Percentiles rank a stretch among this genome's conserved stretches.
Conservation (phyloP, 352 stramenopile species). For the Pilasporangium apinafurcum region DNA sequence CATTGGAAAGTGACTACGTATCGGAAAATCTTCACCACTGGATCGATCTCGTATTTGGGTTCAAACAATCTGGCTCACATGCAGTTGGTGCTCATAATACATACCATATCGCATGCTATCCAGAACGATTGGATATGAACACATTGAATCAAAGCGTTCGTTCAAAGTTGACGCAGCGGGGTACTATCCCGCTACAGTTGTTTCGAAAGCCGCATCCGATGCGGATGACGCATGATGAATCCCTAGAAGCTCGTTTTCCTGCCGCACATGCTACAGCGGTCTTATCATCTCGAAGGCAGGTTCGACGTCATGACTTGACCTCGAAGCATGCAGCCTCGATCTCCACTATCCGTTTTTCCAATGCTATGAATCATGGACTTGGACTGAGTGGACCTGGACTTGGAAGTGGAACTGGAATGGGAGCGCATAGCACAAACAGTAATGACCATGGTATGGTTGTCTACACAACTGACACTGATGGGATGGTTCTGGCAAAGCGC, state of each 20-base stretch:
- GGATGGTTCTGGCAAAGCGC: conserved; percentile 68
- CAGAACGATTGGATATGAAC: conserved; percentile 64
- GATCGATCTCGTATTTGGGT: conserved; percentile 99
- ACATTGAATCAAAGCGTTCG: conserved; percentile 51
- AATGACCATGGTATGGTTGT: conserved; percentile 67
- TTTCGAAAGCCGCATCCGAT: conserved; percentile 68
- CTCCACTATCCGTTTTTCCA: conserved; percentile 74
- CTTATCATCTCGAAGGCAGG: conserved; percentile 71
- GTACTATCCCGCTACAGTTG: conserved; percentile 66
- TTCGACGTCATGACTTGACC: conserved; percentile 69
- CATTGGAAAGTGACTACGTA: conserved; percentile 98
- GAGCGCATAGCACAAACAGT: conserved; percentile 49
- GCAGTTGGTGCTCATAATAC: conserved; percentile 90
- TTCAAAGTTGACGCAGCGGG: conserved; percentile 62
- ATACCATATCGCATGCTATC: conserved; percentile 86
- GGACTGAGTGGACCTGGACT: conserved; percentile 44
- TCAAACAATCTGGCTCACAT: conserved; percentile 89
- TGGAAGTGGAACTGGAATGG: conserved; percentile 69
- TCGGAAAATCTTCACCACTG: conserved; percentile 96
- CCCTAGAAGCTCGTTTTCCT: conserved; percentile 62
- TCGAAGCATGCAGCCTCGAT: conserved; percentile 67
- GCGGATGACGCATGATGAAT: conserved; percentile 74
- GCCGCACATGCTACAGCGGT: conserved; percentile 66
- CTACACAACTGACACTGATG: conserved; percentile 73
- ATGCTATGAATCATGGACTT: conserved; percentile 54